phyloP scores from a whole-genome alignment of 2,329 filamentous ascomycete genomes.

The Arthrobotrys sphaeroides region DNA sequence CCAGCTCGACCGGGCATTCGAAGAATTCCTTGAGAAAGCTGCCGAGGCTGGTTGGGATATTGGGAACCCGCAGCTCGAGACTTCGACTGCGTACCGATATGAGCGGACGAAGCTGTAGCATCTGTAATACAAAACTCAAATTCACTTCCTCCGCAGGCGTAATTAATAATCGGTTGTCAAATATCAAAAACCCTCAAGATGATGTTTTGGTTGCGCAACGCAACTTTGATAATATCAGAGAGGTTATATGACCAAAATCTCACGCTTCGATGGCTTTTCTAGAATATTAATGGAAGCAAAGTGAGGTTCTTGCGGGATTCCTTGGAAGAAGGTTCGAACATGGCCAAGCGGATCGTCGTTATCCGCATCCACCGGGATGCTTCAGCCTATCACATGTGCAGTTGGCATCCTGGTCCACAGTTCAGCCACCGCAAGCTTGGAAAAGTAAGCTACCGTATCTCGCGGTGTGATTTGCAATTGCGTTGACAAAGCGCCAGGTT shows the following conservation, averaged over 20 bases:
- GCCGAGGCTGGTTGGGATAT: conserved; percentile 72
- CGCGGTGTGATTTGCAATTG: conserved; percentile 50
- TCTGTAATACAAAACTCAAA: not conserved
- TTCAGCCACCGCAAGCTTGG: conserved; percentile 40
- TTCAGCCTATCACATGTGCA: conserved; percentile 50
- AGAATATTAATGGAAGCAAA: conserved; percentile 50
- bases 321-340: conserved; percentile 36
- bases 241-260: conserved; percentile 28
- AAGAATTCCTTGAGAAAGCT: conserved; percentile 62
- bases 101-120: conserved; percentile 62
- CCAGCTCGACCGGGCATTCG: conserved; percentile 63
- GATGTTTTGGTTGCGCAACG: conserved; percentile 21
- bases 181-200: not conserved
- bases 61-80: conserved; percentile 72
- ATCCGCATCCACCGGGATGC: conserved; percentile 40
- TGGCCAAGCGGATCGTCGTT: conserved; percentile 49
- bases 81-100: conserved; percentile 64
- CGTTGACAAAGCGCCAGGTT: conserved; percentile 46
- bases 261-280: conserved; percentile 49
- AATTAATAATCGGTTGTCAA: conserved; percentile 10
- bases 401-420: conserved; percentile 39
- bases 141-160: not conserved
- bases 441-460: conserved; percentile 41
- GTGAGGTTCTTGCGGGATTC: conserved; percentile 30
- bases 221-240: conserved; percentile 10